A percentile compares a stretch with the other conserved stretches of the same genome.
These are phyloP conservation scores for Mycoemilia scoparia DNA, from an alignment of 192 early-diverging fungal species.

Conservation along the genomic window DNA sequence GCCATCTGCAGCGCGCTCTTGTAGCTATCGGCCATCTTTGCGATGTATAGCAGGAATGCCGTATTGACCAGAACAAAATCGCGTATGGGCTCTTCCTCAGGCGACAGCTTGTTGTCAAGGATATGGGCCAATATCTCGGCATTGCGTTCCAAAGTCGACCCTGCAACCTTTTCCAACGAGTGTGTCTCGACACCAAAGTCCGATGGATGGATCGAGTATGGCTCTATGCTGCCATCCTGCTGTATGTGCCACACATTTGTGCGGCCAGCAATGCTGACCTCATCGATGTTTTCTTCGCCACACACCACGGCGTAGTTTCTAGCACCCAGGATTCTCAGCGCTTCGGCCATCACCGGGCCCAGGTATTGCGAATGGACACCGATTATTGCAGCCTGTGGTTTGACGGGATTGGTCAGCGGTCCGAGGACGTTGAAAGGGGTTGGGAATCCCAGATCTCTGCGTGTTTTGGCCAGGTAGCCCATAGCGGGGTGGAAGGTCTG, in stretches of 20 bases:
- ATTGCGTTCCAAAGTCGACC: constrained; percentile 56
- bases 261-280: constrained; percentile 72
- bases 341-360: constrained; percentile 66
- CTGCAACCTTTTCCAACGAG: constrained; percentile 44
- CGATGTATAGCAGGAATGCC: constrained; percentile 65
- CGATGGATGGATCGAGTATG: constrained; percentile 48
- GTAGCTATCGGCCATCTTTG: constrained; percentile 51
- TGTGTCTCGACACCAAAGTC: constrained; percentile 78
- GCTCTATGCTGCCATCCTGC: constrained; percentile 35
- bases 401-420: constrained; percentile 77
- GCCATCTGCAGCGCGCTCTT: constrained; percentile 64
- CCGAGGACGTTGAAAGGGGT: constrained; percentile 92
- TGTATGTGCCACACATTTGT: constrained; percentile 80
- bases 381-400: constrained; percentile 62
- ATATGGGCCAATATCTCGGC: constrained; percentile 48
- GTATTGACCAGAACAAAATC: constrained; percentile 90
- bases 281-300: constrained; percentile 79
- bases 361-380: constrained; percentile 73
- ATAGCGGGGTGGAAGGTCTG: constrained; percentile 83
- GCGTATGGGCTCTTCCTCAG: constrained; percentile 41
- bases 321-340: constrained; percentile 59
- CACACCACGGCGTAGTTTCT: constrained; percentile 77
- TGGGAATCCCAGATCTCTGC: constrained; percentile 78
- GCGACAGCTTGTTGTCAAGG: constrained; percentile 42
- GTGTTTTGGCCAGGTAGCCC: constrained; percentile 48